Evolutionary conservation across 306 rosid species (phyloP).

Genomic region (Vachellia collinsii): DNA sequence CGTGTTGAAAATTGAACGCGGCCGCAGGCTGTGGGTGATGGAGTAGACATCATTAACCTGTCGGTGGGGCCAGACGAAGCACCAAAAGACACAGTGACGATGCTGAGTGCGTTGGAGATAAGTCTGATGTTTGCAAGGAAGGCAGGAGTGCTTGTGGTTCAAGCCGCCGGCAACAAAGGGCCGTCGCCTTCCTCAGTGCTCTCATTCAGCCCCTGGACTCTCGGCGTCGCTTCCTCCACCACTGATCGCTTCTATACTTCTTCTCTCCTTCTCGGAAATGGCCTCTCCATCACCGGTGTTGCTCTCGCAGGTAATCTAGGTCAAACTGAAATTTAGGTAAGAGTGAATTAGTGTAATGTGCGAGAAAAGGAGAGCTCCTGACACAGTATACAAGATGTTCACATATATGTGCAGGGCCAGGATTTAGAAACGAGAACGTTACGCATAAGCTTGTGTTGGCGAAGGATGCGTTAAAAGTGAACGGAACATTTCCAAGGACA

Average conservation of each 20-base stretch:
- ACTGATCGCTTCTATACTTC: conserved; percentile 64
- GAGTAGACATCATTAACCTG: conserved; percentile 76
- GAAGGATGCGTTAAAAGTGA: conserved; percentile 64
- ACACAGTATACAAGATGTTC: no score
- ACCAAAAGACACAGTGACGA: conserved; percentile 57
- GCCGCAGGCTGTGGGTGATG: conserved; percentile 68
- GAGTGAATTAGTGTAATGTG: no score
- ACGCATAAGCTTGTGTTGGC: conserved; percentile 66
- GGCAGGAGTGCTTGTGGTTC: conserved; percentile 85
- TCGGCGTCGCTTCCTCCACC: conserved; percentile 65
- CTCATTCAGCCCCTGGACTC: conserved; percentile 84
- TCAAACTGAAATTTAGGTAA: no score
- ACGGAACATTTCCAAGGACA: conserved; percentile 56
- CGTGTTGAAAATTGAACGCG: background rate
- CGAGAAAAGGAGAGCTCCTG: no score
- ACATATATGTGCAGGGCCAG: conserved; percentile 50
- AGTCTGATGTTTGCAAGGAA: conserved; percentile 62
- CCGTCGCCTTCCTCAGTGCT: conserved; percentile 66
- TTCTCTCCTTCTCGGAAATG: conserved; percentile 71
- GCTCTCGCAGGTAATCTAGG: conserved; percentile 55
- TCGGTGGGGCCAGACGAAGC: conserved; percentile 85
- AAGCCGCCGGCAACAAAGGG: conserved; percentile 86
- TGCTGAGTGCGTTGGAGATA: conserved; percentile 62
- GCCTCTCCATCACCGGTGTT: conserved; percentile 50
- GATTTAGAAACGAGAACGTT: conserved; percentile 52